These are phyloP conservation scores for Ogataea allantospora DNA, from an alignment of 805 yeast species.

Conservation along the genomic window DNA sequence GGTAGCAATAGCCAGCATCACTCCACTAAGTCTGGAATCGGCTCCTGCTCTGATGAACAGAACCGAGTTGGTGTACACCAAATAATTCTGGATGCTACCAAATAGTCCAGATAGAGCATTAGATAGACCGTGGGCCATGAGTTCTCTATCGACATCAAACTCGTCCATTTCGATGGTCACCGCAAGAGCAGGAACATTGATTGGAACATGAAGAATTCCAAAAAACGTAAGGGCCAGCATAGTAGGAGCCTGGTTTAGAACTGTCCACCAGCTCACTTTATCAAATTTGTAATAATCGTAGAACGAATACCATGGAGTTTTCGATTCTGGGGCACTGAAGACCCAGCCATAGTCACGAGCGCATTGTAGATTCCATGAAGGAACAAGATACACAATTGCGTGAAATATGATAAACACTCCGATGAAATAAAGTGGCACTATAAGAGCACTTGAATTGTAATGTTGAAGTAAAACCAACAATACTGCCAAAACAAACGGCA, in stretches of 20 bases:
- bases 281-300: conserved; percentile 69
- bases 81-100: conserved; percentile 91
- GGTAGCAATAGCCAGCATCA: conserved; percentile 83
- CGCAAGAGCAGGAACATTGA: conserved; percentile 95
- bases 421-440: conserved; percentile 81
- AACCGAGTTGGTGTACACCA: conserved; percentile 92
- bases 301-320: conserved; percentile 89
- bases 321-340: conserved; percentile 60
- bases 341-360: conserved; percentile 85
- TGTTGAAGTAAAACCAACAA: conserved; percentile 63
- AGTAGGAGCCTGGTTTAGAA: conserved; percentile 74
- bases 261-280: conserved; percentile 71
- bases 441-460: conserved; percentile 56
- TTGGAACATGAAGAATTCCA: conserved; percentile 95
- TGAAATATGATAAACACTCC: conserved; percentile 70
- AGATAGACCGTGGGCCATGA: conserved; percentile 92
- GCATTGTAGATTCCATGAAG: conserved; percentile 56
- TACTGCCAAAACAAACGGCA: conserved; percentile 65
- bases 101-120: conserved; percentile 77
- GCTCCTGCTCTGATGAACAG: conserved; percentile 94
- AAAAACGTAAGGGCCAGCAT: conserved; percentile 96
- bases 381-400: conserved; percentile 58
- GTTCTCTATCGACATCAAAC: conserved; percentile 86
- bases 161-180: conserved; percentile 84
- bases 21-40: conserved; percentile 82